Evolutionary conservation across 2,329 filamentous ascomycete species (phyloP).

Genomic region (Ophiostoma tasmaniense): DNA sequence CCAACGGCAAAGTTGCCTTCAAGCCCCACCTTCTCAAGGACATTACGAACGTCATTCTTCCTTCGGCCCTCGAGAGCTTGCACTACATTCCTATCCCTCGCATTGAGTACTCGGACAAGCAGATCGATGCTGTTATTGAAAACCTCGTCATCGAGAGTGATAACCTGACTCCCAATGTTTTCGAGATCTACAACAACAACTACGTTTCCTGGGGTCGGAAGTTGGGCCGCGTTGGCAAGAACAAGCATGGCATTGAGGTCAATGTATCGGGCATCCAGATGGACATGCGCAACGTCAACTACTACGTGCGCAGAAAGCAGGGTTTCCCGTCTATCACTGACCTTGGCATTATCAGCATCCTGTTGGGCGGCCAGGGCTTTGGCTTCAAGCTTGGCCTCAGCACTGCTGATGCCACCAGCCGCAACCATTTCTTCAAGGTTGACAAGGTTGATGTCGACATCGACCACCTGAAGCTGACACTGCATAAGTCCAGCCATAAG

Average conservation of each 20-base stretch:
- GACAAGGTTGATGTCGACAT: slow-evolving; percentile 80
- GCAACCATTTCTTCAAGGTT: slow-evolving; percentile 85
- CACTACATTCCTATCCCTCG: slow-evolving; percentile 89
- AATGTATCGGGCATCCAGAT: slow-evolving; percentile 86
- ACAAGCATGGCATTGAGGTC: slow-evolving; percentile 72
- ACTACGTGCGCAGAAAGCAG: slow-evolving; percentile 90
- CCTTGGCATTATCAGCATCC: slow-evolving; percentile 78
- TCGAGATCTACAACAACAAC: slow-evolving; percentile 86
- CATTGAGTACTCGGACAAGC: slow-evolving; percentile 81
- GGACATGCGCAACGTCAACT: slow-evolving; percentile 83
- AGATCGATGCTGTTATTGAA: slow-evolving; percentile 82
- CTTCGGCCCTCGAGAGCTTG: slow-evolving; percentile 70
- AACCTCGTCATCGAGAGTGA: slow-evolving; percentile 93
- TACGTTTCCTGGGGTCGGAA: slow-evolving; percentile 94
- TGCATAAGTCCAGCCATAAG: slow-evolving; percentile 95
- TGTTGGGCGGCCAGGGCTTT: slow-evolving; percentile 78
- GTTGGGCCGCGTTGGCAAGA: slow-evolving; percentile 74
- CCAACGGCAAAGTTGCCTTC: slow-evolving; percentile 75
- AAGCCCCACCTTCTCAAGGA: slow-evolving; percentile 92
- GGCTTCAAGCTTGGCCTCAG: slow-evolving; percentile 87
- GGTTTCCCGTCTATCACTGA: slow-evolving; percentile 86
- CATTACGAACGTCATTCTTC: slow-evolving; percentile 76
- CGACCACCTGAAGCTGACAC: slow-evolving; percentile 74
- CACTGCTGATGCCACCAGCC: slow-evolving; percentile 65
- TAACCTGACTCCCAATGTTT: slow-evolving; percentile 88